Conservation (phyloP, 345 rosid species). For the Iberis pinnata region DNA sequence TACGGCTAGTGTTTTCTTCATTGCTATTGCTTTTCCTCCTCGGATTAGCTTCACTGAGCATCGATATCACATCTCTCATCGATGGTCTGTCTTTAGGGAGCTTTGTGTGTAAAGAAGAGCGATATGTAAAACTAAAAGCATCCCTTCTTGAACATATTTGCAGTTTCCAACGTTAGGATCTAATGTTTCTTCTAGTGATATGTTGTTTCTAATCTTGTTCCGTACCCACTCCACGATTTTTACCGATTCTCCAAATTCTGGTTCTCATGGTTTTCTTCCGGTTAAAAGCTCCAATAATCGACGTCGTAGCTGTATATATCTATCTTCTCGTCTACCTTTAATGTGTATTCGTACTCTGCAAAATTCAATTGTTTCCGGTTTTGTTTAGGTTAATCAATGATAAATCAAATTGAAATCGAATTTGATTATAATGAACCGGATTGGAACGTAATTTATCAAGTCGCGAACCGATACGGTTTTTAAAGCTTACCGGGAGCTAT, state of each 20-base stretch:
- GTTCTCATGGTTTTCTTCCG: slow-evolving; percentile 57
- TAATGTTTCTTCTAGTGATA: slow-evolving; percentile 53
- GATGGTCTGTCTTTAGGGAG: slow-evolving; percentile 90
- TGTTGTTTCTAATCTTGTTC: slow-evolving; percentile 56
- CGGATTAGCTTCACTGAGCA: slow-evolving; percentile 94
- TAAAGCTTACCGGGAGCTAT: slow-evolving; percentile 70
- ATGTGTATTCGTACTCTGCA: slow-evolving; percentile 85
- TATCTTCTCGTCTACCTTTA: slow-evolving; percentile 90
- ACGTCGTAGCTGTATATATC: slow-evolving; percentile 90
- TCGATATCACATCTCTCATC: slow-evolving; percentile 78
- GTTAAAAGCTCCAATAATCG: slow-evolving; percentile 74
- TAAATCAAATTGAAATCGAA: neutral
- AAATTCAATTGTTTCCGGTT: neutral
- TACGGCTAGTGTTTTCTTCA: slow-evolving; percentile 31
- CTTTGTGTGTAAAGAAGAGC: slow-evolving; percentile 87
- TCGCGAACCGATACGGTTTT: neutral
- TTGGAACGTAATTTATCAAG: no score
- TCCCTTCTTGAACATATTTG: slow-evolving; percentile 87
- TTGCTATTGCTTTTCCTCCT: slow-evolving; percentile 65
- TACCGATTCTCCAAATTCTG: slow-evolving; percentile 58
- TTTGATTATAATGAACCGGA: neutral
- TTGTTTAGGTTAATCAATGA: no score
- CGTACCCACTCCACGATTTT: slow-evolving; percentile 73
- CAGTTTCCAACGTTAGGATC: slow-evolving; percentile 69
- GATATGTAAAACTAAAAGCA: slow-evolving; percentile 74